Evolutionary conservation across 345 rosid species (phyloP), one percentile per base, ranked within the genome.

Genomic region (Populus nigra): DNA sequence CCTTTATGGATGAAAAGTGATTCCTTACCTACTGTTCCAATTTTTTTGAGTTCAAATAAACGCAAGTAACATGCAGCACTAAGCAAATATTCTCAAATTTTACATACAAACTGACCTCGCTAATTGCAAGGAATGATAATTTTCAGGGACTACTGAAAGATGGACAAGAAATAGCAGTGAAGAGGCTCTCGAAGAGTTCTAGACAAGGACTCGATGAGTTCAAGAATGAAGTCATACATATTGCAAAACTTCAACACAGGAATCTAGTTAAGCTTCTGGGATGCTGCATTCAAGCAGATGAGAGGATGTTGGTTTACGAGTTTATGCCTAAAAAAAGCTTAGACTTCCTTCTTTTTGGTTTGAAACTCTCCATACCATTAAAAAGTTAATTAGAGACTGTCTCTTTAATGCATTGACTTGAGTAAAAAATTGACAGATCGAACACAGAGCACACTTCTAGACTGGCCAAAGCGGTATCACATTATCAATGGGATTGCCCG

Each of bases 131-230:
- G 16, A 29, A 10, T 65, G 33, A 7, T 35, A 31, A 65, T 29
- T 23, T 65, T 1, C 68, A 65, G 68, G 68, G 68, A 8, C 27
- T 7, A 29, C 18, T 65, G 18, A 23, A 15, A 23, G 36, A 65
- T 27, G 68, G 68, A 11, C 68, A 65, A 29, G 68, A 65, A 65
- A 65, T 65, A 25, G 68, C 68, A 29, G 68, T 65, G 68, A 65
- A 65, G 36, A 65, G 68, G 68, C 36, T 65, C 36, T 73, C 65
- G 23, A 55, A 8, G n/a, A 73, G 57, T 73, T 57, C 63, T 5
- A 20, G 39, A 20, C 68, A 65, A 65, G 68, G 75, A 59, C 63
- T 50, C 18, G 59, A 18, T 23, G 65, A 73, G 65, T 59, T 73
- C 43, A 73, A 25, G 41, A 69, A 20, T 20, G 72, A 69, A 41